Evolutionary conservation across 495 filamentous ascomycete species (phyloP), one percentile per base, ranked within the genome.

Genomic region (Penicillium subrubescens): DNA sequence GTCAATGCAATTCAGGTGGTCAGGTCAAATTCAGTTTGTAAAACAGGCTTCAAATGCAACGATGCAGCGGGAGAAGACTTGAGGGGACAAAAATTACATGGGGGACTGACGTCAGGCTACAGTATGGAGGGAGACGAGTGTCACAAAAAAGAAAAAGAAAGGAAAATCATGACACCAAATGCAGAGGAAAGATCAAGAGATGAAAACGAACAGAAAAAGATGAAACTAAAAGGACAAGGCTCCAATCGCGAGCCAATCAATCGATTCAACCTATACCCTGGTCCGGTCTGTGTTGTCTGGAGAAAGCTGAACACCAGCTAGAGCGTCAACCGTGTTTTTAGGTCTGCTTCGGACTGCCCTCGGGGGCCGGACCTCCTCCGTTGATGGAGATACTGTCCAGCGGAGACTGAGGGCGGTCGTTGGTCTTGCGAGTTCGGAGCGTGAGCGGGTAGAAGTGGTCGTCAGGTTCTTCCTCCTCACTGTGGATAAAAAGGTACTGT

Each of bases 401-500:
- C 23, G 79, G 79, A 10, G 81, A 82, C 23, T 74, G 71, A 4
- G 76, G 67, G 25, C 76, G 77, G 37, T 81, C 79, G 2, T 61
- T 56, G 27, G 66, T 7, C 62, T 79, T 83, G 68, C 80, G 80
- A n/a, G 74, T 75, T 12, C 79, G 75, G 52, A 98, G 82, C 4
- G 92, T 97, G 35, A 98, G 85, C 25, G 94, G 93, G 83, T 95
- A 97, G 33, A 90, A 89, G 71, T 94, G 96, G 63, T 97, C 94
- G 23, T 98, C 95, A 6, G 91, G 88, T 62, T 97, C 92, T 78
- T 99, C 95, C 77, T 99, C 94, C 74, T 96, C 94, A 79, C 92
- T 96, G 48, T 63, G n/a, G 12, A 58, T 79, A 34, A 67, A 74
- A 6, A 33, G 1, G 67, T 19, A 31, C 43, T 8, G 8, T 56